A percentile compares a stretch with the other conserved stretches of the same genome.
phyloP scores from a whole-genome alignment of 2,329 filamentous ascomycete genomes.

The Pseudogymnoascus destructans region DNA sequence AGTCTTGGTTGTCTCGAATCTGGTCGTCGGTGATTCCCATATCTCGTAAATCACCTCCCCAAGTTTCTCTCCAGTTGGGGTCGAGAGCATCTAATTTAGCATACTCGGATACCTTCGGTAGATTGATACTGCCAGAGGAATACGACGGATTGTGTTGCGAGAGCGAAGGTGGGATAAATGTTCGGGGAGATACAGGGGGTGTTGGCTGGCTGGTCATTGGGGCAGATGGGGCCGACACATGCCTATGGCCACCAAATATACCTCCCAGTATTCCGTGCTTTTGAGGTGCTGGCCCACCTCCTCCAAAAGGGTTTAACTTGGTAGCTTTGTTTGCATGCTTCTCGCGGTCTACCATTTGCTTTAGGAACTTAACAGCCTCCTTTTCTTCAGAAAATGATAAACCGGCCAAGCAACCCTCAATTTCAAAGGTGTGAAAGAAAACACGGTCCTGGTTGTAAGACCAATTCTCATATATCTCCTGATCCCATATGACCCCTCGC shows the following conservation, averaged over 20 bases:
- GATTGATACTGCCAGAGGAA: conserved; percentile 33
- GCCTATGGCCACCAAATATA: conserved; percentile 45
- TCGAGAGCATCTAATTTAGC: conserved; percentile 51
- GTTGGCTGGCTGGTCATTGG: conserved; percentile 24
- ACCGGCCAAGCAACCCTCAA: conserved; percentile 81
- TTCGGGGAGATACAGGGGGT: conserved; percentile 43
- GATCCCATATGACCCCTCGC: conserved; percentile 87
- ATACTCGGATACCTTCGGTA: conserved; percentile 40
- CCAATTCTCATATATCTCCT: conserved; percentile 94
- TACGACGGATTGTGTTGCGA: conserved; percentile 27
- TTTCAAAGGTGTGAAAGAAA: conserved; percentile 95
- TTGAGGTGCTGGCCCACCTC: conserved; percentile 28
- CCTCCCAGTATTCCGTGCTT: conserved; percentile 42
- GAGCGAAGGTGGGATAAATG: conserved; percentile 28
- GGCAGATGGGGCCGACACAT: conserved; percentile 38
- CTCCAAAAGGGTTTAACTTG: conserved; percentile 59
- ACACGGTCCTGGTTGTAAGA: conserved; percentile 92
- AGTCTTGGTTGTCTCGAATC: conserved; percentile 55
- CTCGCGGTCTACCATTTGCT: conserved; percentile 93
- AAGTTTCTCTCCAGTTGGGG: conserved; percentile 50
- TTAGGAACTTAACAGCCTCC: conserved; percentile 90
- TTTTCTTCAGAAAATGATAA: conserved; percentile 94
- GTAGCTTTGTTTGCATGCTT: conserved; percentile 91
- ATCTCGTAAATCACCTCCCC: conserved; percentile 48
- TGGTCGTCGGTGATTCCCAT: conserved; percentile 54